phyloP scores from a whole-genome alignment of 2,329 filamentous ascomycete species.

The Chrysosporium keratinophilum region DNA sequence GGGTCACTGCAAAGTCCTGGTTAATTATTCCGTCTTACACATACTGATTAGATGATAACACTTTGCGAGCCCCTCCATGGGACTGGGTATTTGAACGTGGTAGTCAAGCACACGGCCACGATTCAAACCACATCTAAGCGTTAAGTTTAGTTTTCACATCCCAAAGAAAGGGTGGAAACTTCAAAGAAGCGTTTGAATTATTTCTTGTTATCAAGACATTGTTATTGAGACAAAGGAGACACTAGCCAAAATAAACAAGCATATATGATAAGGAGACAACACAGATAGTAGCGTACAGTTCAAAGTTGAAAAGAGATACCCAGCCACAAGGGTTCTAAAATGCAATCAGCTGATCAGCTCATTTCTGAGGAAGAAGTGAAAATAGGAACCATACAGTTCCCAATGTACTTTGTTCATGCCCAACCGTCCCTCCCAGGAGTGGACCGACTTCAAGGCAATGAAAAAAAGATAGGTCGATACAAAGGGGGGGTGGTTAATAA shows the following conservation, averaged over 20 bases:
- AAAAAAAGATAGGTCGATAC: not conserved
- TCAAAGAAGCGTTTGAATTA: not conserved
- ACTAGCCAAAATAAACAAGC: not conserved
- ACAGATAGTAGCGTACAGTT: conserved; percentile 4
- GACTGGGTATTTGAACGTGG: no score
- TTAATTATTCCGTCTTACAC: no score
- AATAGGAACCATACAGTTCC: not conserved
- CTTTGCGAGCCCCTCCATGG: no score
- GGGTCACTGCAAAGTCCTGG: not conserved
- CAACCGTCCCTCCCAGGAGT: not conserved
- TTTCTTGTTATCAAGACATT: conserved; percentile 5
- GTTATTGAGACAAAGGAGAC: not conserved
- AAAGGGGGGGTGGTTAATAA: not conserved
- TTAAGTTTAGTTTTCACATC: not conserved
- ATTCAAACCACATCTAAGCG: no score
- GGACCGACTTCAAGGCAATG: not conserved
- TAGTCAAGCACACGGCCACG: no score
- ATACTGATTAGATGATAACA: no score
- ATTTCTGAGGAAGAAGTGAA: not conserved
- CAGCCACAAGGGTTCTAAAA: not conserved
- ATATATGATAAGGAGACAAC: conserved; percentile 2
- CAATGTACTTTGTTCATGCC: not conserved
- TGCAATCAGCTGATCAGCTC: not conserved
- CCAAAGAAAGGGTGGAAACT: not conserved
- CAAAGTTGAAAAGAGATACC: not conserved